Evolutionary conservation across 805 yeast genomes (phyloP).

Genomic region (Ogataea allantospora): DNA sequence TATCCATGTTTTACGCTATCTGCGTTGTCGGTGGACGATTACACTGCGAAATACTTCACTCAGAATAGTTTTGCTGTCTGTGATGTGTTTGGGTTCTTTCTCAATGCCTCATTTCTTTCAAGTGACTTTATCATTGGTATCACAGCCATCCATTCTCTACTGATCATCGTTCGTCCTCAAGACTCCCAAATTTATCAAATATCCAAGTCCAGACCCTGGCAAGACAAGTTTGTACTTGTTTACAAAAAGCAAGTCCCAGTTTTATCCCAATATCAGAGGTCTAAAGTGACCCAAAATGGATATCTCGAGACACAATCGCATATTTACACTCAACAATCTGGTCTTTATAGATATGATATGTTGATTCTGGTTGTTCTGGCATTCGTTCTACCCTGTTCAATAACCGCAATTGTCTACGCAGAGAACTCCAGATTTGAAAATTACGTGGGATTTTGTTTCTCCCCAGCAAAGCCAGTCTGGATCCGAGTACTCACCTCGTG

Average conservation of each 20-base stretch:
- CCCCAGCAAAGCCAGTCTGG: slow-evolving; percentile 19
- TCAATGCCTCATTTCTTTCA: slow-evolving; percentile 15
- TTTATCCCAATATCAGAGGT: slow-evolving; percentile 12
- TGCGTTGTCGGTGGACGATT: slow-evolving; percentile 6
- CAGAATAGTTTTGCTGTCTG: slow-evolving; percentile 12
- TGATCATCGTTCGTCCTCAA: slow-evolving; percentile 14
- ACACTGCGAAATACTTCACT: slow-evolving; percentile 8
- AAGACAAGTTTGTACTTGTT: too few relatives aligned
- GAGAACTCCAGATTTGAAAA: slow-evolving; percentile 16
- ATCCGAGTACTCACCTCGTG: slow-evolving; percentile 18
- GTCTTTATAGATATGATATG: slow-evolving; percentile 16
- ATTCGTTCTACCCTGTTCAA: slow-evolving; percentile 11
- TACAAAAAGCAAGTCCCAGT: neutral
- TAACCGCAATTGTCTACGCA: slow-evolving; percentile 13
- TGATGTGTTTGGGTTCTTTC: slow-evolving; percentile 21
- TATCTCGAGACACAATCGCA: slow-evolving; percentile 12
- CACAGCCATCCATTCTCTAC: slow-evolving; percentile 20
- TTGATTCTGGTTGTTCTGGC: slow-evolving; percentile 2
- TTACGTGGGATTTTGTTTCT: slow-evolving; percentile 17
- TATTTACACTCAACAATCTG: slow-evolving; percentile 20
- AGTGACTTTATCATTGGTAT: slow-evolving; percentile 19
- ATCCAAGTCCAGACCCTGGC: neutral
- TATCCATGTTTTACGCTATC: slow-evolving; percentile 17
- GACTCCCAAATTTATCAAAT: neutral
- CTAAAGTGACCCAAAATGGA: slow-evolving; percentile 13